Evolutionary conservation across 2,329 filamentous ascomycete species (phyloP).

Genomic region (Cladosporium sp.): DNA sequence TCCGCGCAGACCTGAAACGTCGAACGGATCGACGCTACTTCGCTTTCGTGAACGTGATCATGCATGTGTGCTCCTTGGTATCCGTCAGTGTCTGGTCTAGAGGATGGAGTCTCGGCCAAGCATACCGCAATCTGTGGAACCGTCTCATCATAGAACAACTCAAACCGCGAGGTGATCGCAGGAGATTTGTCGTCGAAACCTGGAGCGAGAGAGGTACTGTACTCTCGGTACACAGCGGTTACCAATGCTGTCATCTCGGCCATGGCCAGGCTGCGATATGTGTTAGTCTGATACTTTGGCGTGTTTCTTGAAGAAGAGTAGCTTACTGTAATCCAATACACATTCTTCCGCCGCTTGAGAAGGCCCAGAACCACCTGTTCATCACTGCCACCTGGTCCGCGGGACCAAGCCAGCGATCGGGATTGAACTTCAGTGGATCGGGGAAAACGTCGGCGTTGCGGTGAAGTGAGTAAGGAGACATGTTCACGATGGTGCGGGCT

Average conservation of each 20-base stretch:
- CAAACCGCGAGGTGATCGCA: constrained; percentile 40
- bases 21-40: not conserved
- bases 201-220: constrained; percentile 33
- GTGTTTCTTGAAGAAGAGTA: not conserved
- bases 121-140: constrained; percentile 23
- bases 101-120: not conserved
- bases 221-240: constrained; percentile 43
- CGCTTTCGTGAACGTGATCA: constrained; percentile 11
- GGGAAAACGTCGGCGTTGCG: constrained; percentile 42
- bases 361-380: constrained; percentile 45
- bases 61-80: constrained; percentile 12
- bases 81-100: not conserved
- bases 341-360: constrained; percentile 45
- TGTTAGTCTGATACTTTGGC: not conserved
- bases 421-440: constrained; percentile 40
- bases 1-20: too few species aligned
- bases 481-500: constrained; percentile 42
- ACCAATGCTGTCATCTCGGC: constrained; percentile 48
- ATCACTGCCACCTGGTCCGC: constrained; percentile 25
- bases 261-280: constrained; percentile 41
- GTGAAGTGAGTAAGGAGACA: constrained; percentile 45
- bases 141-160: constrained; percentile 38
- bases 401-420: constrained; percentile 46
- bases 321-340: constrained; percentile 38
- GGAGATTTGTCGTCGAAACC: constrained; percentile 33